phyloP scores from a whole-genome alignment of 2,329 filamentous ascomycete genomes.

The Fusarium sp. region DNA sequence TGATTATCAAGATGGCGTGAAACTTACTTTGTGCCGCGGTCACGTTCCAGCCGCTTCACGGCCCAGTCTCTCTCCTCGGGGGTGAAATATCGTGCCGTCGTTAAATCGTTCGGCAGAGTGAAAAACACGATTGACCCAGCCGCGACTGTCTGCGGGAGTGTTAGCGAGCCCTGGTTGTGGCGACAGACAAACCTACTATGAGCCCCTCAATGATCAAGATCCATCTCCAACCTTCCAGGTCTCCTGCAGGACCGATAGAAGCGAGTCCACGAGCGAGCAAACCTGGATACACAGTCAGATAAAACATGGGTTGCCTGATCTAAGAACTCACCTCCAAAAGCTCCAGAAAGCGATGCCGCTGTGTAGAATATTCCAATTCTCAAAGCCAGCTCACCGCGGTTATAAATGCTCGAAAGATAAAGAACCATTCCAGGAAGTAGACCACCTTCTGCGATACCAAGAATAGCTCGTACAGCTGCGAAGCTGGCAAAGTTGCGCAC shows the following conservation, averaged over 20 bases:
- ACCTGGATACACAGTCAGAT: background rate
- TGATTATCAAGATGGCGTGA: accelerated
- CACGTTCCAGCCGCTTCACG: background rate
- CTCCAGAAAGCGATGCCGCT: constrained; percentile 62
- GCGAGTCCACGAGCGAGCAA: constrained; percentile 9
- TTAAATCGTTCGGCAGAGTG: background rate
- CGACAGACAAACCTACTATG: background rate
- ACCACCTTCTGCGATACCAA: constrained; percentile 49
- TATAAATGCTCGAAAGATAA: constrained; percentile 74
- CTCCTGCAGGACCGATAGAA: background rate
- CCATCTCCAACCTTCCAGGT: constrained; percentile 8
- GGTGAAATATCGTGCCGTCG: background rate
- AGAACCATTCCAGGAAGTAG: constrained; percentile 72
- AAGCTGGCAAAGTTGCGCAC: constrained; percentile 68
- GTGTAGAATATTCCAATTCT: constrained; percentile 75
- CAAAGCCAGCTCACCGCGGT: constrained; percentile 69
- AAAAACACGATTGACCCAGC: background rate
- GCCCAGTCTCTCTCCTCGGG: constrained; percentile 5
- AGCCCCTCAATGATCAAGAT: constrained; percentile 5
- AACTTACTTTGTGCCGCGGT: background rate
- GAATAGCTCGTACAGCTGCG: constrained; percentile 55
- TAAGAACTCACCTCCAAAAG: background rate
- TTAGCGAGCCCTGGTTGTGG: background rate
- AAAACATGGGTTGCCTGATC: accelerated
- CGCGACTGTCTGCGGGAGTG: background rate